Percentiles rank a stretch among this genome's conserved stretches.
phyloP scores from a whole-genome alignment of 202 grass and related monocot species.

The Schoenoplectus triqueter region DNA sequence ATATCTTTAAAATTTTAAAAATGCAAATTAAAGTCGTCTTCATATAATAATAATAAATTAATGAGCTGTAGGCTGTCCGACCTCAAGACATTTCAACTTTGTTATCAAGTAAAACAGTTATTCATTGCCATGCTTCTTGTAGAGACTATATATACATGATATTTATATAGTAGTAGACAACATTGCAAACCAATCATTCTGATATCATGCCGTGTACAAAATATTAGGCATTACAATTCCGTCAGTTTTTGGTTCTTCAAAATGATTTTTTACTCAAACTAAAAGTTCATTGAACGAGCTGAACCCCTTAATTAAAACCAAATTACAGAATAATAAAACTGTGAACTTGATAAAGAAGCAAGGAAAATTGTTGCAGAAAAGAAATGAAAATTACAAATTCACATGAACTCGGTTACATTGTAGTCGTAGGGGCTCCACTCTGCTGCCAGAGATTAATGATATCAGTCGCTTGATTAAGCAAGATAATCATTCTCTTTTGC shows the following conservation, averaged over 20 bases:
- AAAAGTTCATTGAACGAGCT: neutral
- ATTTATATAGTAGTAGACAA: neutral
- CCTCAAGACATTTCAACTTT: no score
- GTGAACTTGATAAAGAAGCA: conserved; percentile 4
- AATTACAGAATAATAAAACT: conserved; percentile 8
- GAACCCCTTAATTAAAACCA: neutral
- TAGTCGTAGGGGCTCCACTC: conserved; percentile 65
- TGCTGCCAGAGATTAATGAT: conserved; percentile 99
- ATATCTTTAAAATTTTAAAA: no score
- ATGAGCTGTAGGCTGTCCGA: no score
- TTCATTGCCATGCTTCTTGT: neutral
- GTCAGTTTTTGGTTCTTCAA: neutral
- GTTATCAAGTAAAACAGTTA: neutral
- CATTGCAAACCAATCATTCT: neutral
- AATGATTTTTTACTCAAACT: neutral
- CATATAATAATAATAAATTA: no score
- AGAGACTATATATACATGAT: neutral
- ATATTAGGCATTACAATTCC: neutral
- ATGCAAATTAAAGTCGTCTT: no score
- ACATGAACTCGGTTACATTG: conserved; percentile 27
- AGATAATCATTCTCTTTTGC: conserved; percentile 94
- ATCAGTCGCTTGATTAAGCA: conserved; percentile 96
- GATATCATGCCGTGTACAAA: neutral
- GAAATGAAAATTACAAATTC: neutral
- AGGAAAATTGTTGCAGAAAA: conserved; percentile 24